phyloP scores from a whole-genome alignment of 345 rosid genomes.

The Atalantia buxifolia region DNA sequence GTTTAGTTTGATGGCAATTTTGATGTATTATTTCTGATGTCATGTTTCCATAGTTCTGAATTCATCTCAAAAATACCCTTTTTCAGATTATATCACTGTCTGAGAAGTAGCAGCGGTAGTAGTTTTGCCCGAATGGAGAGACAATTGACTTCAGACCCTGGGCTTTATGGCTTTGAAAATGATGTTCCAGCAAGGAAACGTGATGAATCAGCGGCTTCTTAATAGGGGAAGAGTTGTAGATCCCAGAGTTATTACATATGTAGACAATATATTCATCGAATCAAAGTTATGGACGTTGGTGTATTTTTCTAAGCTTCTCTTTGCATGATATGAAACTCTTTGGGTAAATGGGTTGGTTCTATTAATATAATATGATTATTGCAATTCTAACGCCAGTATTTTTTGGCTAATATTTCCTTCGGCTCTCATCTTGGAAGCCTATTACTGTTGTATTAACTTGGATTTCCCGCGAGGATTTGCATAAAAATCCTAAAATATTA shows the following conservation, averaged over 20 bases:
- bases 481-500: too few relatives aligned
- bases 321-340: neutral
- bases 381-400: neutral
- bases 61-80: slow-evolving; percentile 3
- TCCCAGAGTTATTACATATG: neutral
- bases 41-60: neutral
- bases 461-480: neutral
- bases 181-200: neutral
- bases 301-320: neutral
- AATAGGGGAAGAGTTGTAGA: slow-evolving; percentile 5
- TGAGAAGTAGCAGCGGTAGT: slow-evolving; percentile 34
- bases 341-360: neutral
- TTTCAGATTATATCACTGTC: slow-evolving; percentile 58
- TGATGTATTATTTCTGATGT: neutral
- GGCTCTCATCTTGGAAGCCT: neutral
- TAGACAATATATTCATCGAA: slow-evolving; percentile 6
- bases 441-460: neutral
- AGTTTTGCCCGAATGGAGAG: slow-evolving; percentile 7
- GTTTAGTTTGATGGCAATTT: neutral
- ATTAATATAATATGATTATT: slow-evolving; percentile 10
- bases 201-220: slow-evolving; percentile 6
- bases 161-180: neutral
- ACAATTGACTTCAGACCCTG: neutral
- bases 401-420: neutral
- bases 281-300: slow-evolving; percentile 8